Base-by-base conservation (phyloP, 768 basidiomycete genomes). In the Rhodotorula babjevae region DNA sequence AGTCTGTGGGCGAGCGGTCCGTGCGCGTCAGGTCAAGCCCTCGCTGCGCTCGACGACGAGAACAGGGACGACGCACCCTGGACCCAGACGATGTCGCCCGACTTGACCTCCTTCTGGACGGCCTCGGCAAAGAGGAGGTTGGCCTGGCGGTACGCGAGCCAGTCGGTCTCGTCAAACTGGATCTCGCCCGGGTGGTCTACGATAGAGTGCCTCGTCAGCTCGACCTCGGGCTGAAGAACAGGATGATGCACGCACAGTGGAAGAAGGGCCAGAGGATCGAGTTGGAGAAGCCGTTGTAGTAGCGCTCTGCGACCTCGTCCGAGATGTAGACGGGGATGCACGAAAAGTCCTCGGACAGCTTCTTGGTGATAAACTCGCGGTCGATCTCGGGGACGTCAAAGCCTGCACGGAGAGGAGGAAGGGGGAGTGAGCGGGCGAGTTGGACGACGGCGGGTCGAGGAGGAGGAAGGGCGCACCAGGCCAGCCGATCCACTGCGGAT, bases 211-310 rank as follows among this genome's bases (percentile, higher is more conserved):
- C 11, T 21, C 12, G 52, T 53, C 25, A 53, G 52, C 18, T n/a
- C 14, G 6, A 23, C 2, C 1, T 12, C n/a, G n/a, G 14, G 7
- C 8, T 15, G 31, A 46, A 11, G 18, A 11, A 46, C 14, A 46
- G 44, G 18, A n/a, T 16, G 55, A 47, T 29, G 29, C 5, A 9
- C 78, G 62, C 16, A 77, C 78, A 99, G 81, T 99, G 96, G 86
- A 99, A 97, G 60, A 99, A 85, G 5, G 96, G 96, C 96, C 96
- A 99, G 63, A 99, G 87, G 82, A 99, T 98, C 65, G 94, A 96
- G 84, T 99, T 99, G 77, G 94, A 95, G 86, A 99, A 98, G 67
- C 96, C 92, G 80, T 94, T 94, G 83, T 92, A 99, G 82, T 98
- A 94, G 64, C 89, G 87, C 81, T 99, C 96, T n/a, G 96, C 95